Conservation (phyloP, 345 rosid genomes). For the Kernera saxatilis region DNA sequence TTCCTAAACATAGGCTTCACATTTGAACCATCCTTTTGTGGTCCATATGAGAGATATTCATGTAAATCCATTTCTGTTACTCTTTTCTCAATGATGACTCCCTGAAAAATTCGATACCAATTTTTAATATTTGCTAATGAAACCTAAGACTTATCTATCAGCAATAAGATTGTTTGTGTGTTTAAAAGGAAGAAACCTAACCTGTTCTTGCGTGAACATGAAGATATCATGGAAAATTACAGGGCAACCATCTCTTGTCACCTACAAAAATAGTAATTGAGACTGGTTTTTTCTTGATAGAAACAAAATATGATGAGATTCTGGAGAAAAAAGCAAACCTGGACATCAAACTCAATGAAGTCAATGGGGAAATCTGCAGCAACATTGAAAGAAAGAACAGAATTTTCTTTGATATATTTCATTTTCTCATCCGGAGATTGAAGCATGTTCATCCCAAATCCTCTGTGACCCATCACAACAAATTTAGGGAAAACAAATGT, state of each 20-base stretch:
- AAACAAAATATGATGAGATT: neutral
- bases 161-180: neutral
- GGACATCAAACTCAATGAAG: slow-evolving; percentile 75
- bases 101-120: slow-evolving; percentile 34
- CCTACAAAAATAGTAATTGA: slow-evolving; percentile 32
- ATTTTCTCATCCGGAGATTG: slow-evolving; percentile 41
- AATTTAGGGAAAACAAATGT: slow-evolving; percentile 40
- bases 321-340: slow-evolving; percentile 32
- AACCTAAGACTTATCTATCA: neutral
- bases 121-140: neutral
- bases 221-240: slow-evolving; percentile 64
- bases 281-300: neutral
- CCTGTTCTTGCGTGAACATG: slow-evolving; percentile 47
- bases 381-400: slow-evolving; percentile 49
- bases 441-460: slow-evolving; percentile 61
- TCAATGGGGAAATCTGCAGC: slow-evolving; percentile 51
- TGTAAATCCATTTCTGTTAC: slow-evolving; percentile 46
- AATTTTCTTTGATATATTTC: slow-evolving; percentile 58
- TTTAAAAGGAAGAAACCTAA: slow-evolving; percentile 5
- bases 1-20: slow-evolving; percentile 46
- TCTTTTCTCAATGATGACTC: slow-evolving; percentile 46
- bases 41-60: slow-evolving; percentile 54
- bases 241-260: slow-evolving; percentile 60
- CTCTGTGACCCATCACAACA: slow-evolving; percentile 62
- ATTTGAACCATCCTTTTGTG: slow-evolving; percentile 36